Base-by-base conservation (phyloP, 208 protist genomes). In the Strigomonas galati region DNA sequence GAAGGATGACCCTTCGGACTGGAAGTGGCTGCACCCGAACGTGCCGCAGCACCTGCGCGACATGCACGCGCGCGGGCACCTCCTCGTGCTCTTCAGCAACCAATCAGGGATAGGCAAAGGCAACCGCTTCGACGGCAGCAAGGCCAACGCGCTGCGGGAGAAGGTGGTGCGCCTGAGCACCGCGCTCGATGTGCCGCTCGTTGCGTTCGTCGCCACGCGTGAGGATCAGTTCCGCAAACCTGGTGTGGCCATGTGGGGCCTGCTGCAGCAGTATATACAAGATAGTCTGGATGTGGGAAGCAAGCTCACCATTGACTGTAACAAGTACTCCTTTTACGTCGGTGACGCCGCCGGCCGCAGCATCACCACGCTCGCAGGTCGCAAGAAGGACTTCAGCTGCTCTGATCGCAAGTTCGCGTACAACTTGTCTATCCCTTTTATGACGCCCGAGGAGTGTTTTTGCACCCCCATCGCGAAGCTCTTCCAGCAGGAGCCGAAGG, bases 51-150 rank as follows among this genome's bases (percentile, higher is more conserved):
- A 79, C 59, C 66, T 98, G 10, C 78, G 65, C 21, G 37, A 75
- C 15, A 65, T 93, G 12, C 58, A 87, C 57, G 52, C 81, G 17
- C 56, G 73, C 28, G 90, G 91, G 2, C 94, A 90, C 51, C 68
- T 94, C 40, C 43, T 98, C 1, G 85, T 95, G 1, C 75, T 98
- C 19, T 84, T 98, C 65, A 97, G 90, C 30, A 98, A 98, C 59
- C 95, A 98, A 78, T 69, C 74, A 53, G 92, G 90, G 28, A 93
- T 98, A 21, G 82, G 71, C 24, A 84, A 81, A 53, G 59, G 59
- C 15, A 51, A 56, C 2, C 48, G 6, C 44, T 87, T 80, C 81
- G 84, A 89, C 58, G 62, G 59, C 7, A 73, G 72, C 37, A 90
- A 89, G 53, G 84, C 85, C 10, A 72, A 78, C 1, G 74, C 76